Base-by-base conservation (phyloP, 345 rosid species). In the Moringa oleifera region DNA sequence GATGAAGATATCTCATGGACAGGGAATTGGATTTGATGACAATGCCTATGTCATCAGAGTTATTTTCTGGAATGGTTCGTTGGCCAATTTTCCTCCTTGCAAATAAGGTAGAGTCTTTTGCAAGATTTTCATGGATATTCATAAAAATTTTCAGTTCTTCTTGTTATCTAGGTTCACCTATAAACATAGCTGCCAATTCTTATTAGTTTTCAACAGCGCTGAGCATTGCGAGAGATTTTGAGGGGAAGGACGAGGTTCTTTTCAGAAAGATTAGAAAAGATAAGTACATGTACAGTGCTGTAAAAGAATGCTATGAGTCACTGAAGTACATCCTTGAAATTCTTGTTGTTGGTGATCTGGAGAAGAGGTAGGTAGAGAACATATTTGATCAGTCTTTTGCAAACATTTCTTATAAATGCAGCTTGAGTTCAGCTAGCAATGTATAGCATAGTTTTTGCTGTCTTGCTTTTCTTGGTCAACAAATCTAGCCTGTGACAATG, bases 21-120 rank as follows among this genome's bases (percentile, higher is more conserved):
- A 93, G 98, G 85, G 98, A 93, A 68, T 68, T 93, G 80, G 90
- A 83, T 77, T 77, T 90, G 79, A 93, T 93, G 98, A 78, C 65
- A 7, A 93, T 93, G 56, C 88, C 94, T 16, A 78, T 83, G 81
- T 76, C 91, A 25, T 65, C 85, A 46, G 89, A 90, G 72, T 72
- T 85, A 63, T 70, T 83, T 56, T 72, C 77, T 24, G 94, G 82
- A 72, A 77, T 78, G 59, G 72, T 93, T 71, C 83, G 80, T 50
- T 93, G 98, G 98, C 98, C 98, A 18, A 81, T 93, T 69, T 93
- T 93, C 73, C 96, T 93, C 68, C 83, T 93, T 28, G 90, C 97
- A 68, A 85, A 83, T 78, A 83, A 93, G 96, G 98, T 93, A 72
- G 58, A 33, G 13, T 28, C 57, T 66, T 54, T 33, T 33, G n/a